Evolutionary conservation across 208 protist species (phyloP).

Genomic region (Strigomonas culicis): DNA sequence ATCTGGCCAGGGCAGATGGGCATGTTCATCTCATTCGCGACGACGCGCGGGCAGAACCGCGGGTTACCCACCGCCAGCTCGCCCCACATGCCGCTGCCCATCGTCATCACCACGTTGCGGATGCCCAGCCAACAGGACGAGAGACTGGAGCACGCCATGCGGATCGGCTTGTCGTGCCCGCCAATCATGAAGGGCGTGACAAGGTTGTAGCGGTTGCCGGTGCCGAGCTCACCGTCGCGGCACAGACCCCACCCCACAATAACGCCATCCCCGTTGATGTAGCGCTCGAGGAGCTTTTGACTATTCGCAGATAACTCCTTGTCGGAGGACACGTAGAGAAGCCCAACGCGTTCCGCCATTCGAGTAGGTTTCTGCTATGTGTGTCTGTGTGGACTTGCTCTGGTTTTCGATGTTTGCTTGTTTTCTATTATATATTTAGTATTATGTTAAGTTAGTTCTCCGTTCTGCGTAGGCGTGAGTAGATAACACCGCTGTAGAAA

Average conservation of each 20-base stretch:
- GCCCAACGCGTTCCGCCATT: constrained; percentile 18
- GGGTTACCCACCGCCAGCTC: constrained; percentile 72
- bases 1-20: constrained; percentile 62
- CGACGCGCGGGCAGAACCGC: constrained; percentile 45
- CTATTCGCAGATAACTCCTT: constrained; percentile 7
- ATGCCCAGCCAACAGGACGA: constrained; percentile 67
- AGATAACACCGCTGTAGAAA: no score
- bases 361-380: not conserved
- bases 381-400: no score
- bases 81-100: constrained; percentile 77
- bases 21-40: constrained; percentile 60
- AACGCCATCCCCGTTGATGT: constrained; percentile 61
- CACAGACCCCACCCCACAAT: constrained; percentile 73
- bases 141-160: constrained; percentile 58
- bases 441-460: no score
- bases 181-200: constrained; percentile 75
- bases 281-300: constrained; percentile 38
- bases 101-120: constrained; percentile 56
- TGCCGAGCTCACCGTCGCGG: constrained; percentile 71
- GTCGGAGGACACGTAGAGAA: constrained; percentile 30
- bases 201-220: constrained; percentile 48
- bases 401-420: no score
- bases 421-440: no score
- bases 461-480: no score
- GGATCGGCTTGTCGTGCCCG: constrained; percentile 64